Evolutionary conservation across 257 asterid species (phyloP), one percentile per base, ranked within the genome.

Genomic region (Cordia subcordata): DNA sequence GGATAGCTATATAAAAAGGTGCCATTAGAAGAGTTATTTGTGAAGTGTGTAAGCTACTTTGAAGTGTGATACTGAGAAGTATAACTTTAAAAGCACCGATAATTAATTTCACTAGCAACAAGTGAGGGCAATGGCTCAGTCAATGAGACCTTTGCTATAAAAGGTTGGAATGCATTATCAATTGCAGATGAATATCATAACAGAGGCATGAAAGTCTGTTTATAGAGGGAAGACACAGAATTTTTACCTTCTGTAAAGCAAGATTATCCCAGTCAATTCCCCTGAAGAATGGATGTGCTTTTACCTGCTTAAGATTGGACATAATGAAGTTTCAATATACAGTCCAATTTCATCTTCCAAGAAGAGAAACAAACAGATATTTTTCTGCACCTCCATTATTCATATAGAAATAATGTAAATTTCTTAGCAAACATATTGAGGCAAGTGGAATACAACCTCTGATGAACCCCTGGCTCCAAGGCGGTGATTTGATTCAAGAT

Each of bases 191-290:
- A n/a, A n/a, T n/a, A n/a, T n/a, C n/a, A n/a, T n/a, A 38, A 46
- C 6, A 8, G 4, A 39, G 40, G 52, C 22, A 61, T 16, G 40
- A 16, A 16, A 38, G 10, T 40, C n/a, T 32, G 16, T n/a, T 54
- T 18, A 50, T 49, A 44, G 5, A 20, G 18, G 21, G 38, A 37
- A 15, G 13, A 35, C 23, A 21, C 11, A 61, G 50, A 4, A 32
- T 44, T 38, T 21, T 59, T 53, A 88, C 98, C 85, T 84, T 92
- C 62, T 84, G 94, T 69, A 81, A 51, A 64, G 96, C 74, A 40
- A 92, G 95, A 73, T 85, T 88, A 70, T 86, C 93, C 96, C 98
- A 92, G 75, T 92, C 87, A 75, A 92, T 92, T 75, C 96, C 96
- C 32, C 77, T 65, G 82, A 92, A 88, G 67, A 88, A 92, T 22